These are phyloP conservation scores for Centella asiatica DNA, from an alignment of 129 eudicot species.

Conservation along the genomic window DNA sequence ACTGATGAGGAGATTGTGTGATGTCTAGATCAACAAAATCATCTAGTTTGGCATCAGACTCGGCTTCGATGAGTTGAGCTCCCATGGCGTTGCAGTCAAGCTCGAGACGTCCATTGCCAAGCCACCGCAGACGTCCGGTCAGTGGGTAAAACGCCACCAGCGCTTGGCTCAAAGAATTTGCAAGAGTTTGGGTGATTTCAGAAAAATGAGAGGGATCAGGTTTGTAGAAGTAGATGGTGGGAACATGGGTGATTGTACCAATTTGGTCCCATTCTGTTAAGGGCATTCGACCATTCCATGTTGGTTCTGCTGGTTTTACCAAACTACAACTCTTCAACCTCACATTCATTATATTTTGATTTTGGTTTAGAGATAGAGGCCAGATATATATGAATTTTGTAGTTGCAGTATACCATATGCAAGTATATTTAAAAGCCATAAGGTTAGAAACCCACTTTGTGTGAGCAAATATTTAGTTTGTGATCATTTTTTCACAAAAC, in stretches of 20 bases:
- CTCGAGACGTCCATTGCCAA: conserved; percentile 54
- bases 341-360: conserved; percentile 11
- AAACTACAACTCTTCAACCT: conserved; percentile 13
- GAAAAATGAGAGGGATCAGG: neutral
- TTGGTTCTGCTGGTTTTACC: conserved; percentile 29
- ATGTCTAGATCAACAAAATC: conserved; percentile 9
- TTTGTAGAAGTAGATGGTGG: conserved; percentile 22
- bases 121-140: conserved; percentile 36
- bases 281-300: conserved; percentile 11
- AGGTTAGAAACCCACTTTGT: too few species aligned
- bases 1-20: neutral
- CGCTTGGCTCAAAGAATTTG: conserved; percentile 21
- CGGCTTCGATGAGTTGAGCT: conserved; percentile 38
- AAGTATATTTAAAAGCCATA: too few species aligned
- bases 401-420: too few species aligned
- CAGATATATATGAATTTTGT: too few species aligned
- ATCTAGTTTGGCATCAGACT: conserved; percentile 11
- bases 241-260: conserved; percentile 27
- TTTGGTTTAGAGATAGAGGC: too few species aligned
- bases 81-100: conserved; percentile 46
- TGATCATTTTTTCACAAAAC: too few species aligned
- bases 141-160: conserved; percentile 24
- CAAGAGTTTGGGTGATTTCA: neutral
- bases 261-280: conserved; percentile 26
- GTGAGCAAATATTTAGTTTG: too few species aligned